Conservation (phyloP, 192 early-diverging fungal genomes). For the Jimgerdemannia flammicorona region DNA sequence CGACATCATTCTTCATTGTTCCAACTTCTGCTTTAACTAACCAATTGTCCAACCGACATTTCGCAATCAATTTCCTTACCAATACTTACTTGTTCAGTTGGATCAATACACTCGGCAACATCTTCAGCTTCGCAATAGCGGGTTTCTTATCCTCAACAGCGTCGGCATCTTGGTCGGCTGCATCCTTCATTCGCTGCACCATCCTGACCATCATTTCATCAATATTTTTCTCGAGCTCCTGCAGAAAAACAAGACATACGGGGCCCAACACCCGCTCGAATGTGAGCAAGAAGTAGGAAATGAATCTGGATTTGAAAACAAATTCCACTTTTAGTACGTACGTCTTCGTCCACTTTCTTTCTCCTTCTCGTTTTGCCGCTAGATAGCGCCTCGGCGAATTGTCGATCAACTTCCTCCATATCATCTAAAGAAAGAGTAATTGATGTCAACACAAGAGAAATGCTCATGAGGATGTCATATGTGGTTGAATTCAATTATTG, state of each 20-base stretch:
- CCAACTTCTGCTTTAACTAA: too few relatives aligned
- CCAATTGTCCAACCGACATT: neutral
- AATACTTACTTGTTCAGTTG: conserved; percentile 53
- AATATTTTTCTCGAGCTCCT: conserved; percentile 23
- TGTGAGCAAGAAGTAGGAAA: too few relatives aligned
- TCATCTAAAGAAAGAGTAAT: too few relatives aligned
- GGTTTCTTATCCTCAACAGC: conserved; percentile 55
- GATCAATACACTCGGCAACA: conserved; percentile 50
- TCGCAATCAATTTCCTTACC: neutral
- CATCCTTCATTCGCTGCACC: conserved; percentile 40
- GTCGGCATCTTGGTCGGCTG: conserved; percentile 60
- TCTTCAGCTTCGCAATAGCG: conserved; percentile 65
- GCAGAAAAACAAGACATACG: neutral
- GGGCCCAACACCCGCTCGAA: neutral
- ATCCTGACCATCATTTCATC: conserved; percentile 33
- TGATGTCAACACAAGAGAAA: too few relatives aligned
- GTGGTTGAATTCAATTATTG: too few relatives aligned
- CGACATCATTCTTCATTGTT: too few relatives aligned
- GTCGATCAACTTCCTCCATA: conserved; percentile 24
- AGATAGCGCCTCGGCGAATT: conserved; percentile 24
- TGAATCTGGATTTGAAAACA: neutral
- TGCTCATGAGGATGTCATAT: too few relatives aligned
- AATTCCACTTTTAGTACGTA: conserved; percentile 1
- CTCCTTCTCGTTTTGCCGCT: conserved; percentile 27
- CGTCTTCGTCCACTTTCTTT: conserved; percentile 32